Conservation (phyloP, 2,329 filamentous ascomycete genomes). For the Arachnomyces sp. region DNA sequence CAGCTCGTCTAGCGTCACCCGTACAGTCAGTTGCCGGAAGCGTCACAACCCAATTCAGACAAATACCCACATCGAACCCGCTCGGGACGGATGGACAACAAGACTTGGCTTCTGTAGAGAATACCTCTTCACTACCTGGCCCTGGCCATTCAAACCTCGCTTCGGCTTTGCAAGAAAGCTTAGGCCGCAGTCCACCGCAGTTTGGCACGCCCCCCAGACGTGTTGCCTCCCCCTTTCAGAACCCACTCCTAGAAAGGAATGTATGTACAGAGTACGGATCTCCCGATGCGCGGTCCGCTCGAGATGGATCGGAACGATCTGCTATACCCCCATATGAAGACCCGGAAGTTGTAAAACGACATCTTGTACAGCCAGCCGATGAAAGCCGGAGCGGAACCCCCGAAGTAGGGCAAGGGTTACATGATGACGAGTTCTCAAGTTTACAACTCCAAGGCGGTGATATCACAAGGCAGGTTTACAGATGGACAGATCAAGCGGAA, state of each 20-base stretch:
- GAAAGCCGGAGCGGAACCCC: slow-evolving; percentile 23
- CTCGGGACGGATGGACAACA: slow-evolving; percentile 48
- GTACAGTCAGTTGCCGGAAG: slow-evolving; percentile 36
- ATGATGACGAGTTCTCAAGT: slow-evolving; percentile 85
- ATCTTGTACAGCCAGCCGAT: slow-evolving; percentile 65
- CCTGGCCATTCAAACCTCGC: slow-evolving; percentile 83
- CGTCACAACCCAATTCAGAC: slow-evolving; percentile 19
- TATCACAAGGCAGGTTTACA: slow-evolving; percentile 88
- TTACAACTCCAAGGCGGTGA: slow-evolving; percentile 88
- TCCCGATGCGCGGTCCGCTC: slow-evolving; percentile 60
- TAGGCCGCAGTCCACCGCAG: slow-evolving; percentile 44
- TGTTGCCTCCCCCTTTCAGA: slow-evolving; percentile 50
- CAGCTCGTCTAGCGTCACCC: slow-evolving; percentile 48
- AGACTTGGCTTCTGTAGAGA: slow-evolving; percentile 52
- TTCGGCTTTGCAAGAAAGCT: slow-evolving; percentile 69
- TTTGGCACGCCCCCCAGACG: slow-evolving; percentile 41
- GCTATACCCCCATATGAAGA: slow-evolving; percentile 66
- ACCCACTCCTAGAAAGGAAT: slow-evolving; percentile 37
- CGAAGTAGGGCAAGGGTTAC: slow-evolving; percentile 24
- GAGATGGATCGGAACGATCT: slow-evolving; percentile 35
- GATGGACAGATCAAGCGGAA: slow-evolving; percentile 87
- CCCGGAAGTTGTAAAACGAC: slow-evolving; percentile 80
- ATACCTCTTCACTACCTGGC: slow-evolving; percentile 55
- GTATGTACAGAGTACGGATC: slow-evolving; percentile 75
- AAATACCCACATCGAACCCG: slow-evolving; percentile 33